Evolutionary conservation across 2,329 filamentous ascomycete genomes (phyloP).

Genomic region (Ceratocystis ficicola): DNA sequence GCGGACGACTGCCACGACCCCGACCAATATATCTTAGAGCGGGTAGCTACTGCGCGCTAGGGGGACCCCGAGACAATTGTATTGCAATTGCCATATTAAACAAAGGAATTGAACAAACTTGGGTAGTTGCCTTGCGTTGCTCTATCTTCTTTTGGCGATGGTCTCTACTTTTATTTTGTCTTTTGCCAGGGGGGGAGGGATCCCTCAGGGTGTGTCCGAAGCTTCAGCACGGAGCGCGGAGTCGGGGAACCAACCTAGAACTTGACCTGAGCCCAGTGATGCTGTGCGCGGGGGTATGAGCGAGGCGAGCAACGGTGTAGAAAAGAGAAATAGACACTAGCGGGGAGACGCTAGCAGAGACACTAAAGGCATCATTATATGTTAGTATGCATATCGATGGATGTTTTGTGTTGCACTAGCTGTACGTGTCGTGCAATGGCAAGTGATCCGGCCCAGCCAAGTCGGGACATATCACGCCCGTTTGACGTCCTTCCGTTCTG

Average conservation of each 20-base stretch:
- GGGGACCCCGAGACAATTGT: slow-evolving; percentile 2
- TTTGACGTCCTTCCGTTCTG: slow-evolving; percentile 1
- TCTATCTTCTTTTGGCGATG: neutral
- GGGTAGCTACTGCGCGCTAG: slow-evolving; percentile 1
- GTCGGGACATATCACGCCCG: neutral
- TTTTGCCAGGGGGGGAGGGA: neutral
- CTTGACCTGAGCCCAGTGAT: no score
- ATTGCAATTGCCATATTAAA: slow-evolving; percentile 8
- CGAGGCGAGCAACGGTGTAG: no score
- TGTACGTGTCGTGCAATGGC: neutral
- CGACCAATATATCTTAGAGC: neutral
- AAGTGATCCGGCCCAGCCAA: neutral
- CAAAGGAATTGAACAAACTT: neutral
- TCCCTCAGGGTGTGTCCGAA: neutral
- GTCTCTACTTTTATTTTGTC: slow-evolving; percentile 1
- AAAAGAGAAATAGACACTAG: no score
- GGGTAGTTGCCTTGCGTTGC: neutral
- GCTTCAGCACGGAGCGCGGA: neutral
- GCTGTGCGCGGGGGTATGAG: no score
- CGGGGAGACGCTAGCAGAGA: neutral
- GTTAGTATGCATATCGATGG: neutral
- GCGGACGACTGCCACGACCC: no score
- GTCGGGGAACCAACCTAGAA: no score
- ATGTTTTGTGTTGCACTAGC: neutral
- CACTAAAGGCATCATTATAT: neutral